Percentiles rank a stretch among this genome's conserved stretches.
Evolutionary conservation across 2,329 filamentous ascomycete genomes (phyloP).

Genomic region (Ascochyta rabiei): DNA sequence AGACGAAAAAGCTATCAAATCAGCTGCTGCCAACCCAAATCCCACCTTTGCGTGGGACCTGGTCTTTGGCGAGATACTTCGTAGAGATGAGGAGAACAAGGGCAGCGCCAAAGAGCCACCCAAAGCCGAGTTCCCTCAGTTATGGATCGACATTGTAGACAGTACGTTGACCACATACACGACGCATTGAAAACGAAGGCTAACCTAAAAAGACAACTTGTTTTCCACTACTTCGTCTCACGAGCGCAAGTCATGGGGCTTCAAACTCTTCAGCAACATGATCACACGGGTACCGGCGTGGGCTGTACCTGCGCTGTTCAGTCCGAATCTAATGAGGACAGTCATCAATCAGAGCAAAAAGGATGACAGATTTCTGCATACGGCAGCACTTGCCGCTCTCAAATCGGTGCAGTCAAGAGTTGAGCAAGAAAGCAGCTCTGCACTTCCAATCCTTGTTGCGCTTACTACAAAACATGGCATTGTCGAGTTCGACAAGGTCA

Average conservation of each 20-base stretch:
- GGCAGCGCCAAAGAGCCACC: conserved; percentile 39
- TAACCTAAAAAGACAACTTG: conserved; percentile 68
- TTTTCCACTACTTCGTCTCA: conserved; percentile 83
- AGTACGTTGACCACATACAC: conserved; percentile 61
- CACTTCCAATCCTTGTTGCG: conserved; percentile 66
- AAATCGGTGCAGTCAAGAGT: conserved; percentile 71
- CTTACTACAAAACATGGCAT: conserved; percentile 73
- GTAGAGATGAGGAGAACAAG: conserved; percentile 30
- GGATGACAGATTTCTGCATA: conserved; percentile 55
- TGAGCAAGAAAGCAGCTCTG: conserved; percentile 61
- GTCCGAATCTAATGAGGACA: conserved; percentile 75
- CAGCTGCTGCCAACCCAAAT: conserved; percentile 78
- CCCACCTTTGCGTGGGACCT: conserved; percentile 88
- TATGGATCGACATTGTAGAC: conserved; percentile 88
- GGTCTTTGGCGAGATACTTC: conserved; percentile 61
- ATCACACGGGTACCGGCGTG: conserved; percentile 60
- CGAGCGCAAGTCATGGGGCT: conserved; percentile 89
- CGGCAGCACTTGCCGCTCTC: conserved; percentile 77
- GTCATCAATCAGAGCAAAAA: conserved; percentile 46
- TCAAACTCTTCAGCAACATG: conserved; percentile 82
- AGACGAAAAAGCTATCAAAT: conserved; percentile 57
- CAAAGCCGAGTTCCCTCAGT: conserved; percentile 67
- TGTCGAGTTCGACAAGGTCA: conserved; percentile 83
- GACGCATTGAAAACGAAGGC: neutral
- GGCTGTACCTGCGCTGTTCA: conserved; percentile 70